These are phyloP conservation scores for Sporothrix brunneoviolacea DNA, from an alignment of 2,329 filamentous ascomycete genomes.

Conservation along the genomic window DNA sequence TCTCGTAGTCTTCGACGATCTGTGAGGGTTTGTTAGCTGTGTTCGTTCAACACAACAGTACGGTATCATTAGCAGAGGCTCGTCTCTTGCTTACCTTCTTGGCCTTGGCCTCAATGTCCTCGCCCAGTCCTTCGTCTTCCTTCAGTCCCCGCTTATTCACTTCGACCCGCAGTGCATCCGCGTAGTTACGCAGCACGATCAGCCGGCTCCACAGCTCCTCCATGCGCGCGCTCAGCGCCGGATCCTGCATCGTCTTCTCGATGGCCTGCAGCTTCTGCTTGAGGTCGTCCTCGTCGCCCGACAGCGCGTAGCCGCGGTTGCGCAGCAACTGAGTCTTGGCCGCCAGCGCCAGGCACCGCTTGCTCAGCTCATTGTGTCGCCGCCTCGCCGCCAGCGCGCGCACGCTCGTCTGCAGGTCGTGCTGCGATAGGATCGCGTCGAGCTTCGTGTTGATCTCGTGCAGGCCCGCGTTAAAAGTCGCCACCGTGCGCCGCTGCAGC, in stretches of 20 bases:
- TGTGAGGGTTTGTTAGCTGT: slow-evolving; percentile 26
- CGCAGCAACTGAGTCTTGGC: slow-evolving; percentile 74
- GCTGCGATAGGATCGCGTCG: slow-evolving; percentile 63
- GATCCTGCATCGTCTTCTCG: slow-evolving; percentile 66
- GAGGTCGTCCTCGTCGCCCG: slow-evolving; percentile 71
- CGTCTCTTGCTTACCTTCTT: slow-evolving; percentile 71
- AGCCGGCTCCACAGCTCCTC: slow-evolving; percentile 83
- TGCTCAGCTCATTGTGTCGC: slow-evolving; percentile 65
- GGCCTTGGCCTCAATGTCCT: slow-evolving; percentile 63
- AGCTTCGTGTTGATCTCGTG: slow-evolving; percentile 75
- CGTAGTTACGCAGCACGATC: slow-evolving; percentile 66
- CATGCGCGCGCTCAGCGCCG: slow-evolving; percentile 65
- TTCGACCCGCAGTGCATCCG: slow-evolving; percentile 65
- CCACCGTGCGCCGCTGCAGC: slow-evolving; percentile 63
- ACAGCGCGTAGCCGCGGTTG: slow-evolving; percentile 74
- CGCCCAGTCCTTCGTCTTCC: slow-evolving; percentile 53
- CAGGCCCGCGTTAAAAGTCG: slow-evolving; percentile 62
- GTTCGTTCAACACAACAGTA: too few relatives aligned
- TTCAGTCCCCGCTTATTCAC: slow-evolving; percentile 59
- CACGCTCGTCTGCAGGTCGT: slow-evolving; percentile 71
- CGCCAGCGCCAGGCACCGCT: slow-evolving; percentile 67
- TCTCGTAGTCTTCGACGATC: slow-evolving; percentile 77
- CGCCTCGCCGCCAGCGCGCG: slow-evolving; percentile 65
- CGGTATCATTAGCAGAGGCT: too few relatives aligned
- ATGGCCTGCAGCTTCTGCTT: slow-evolving; percentile 63